Evolutionary conservation across 441 rosid species (phyloP).

Genomic region (Jatropha multifida): DNA sequence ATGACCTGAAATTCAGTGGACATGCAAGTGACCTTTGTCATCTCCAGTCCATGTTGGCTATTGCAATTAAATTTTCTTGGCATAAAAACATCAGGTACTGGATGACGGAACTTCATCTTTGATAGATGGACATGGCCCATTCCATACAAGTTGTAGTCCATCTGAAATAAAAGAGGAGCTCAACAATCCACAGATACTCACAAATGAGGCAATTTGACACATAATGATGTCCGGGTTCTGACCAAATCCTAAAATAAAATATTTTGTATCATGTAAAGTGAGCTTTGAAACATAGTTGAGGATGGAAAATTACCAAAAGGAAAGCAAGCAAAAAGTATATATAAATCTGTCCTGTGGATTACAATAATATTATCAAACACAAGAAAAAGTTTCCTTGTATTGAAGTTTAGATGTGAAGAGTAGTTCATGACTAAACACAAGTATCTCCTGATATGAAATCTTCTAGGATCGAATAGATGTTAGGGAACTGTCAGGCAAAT

Average conservation of each 20-base stretch:
- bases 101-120: constrained; percentile 82
- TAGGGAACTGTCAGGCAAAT: neutral
- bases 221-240: neutral
- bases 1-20: constrained; percentile 54
- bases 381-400: neutral
- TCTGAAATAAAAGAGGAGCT: constrained; percentile 42
- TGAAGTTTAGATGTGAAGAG: neutral
- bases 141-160: constrained; percentile 92
- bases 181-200: neutral
- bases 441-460: neutral
- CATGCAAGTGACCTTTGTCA: constrained; percentile 25
- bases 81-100: constrained; percentile 58
- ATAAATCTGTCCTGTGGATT: neutral
- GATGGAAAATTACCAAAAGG: neutral
- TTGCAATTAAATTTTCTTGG: constrained; percentile 38
- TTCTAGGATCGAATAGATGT: neutral
- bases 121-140: constrained; percentile 93
- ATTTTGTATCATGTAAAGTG: neutral
- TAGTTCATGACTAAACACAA: neutral
- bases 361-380: neutral
- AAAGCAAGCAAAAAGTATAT: neutral
- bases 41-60: constrained; percentile 34
- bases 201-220: neutral
- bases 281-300: neutral
- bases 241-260: neutral